Conservation (phyloP, 495 filamentous ascomycete species). For the Hypoxylon intermedium region DNA sequence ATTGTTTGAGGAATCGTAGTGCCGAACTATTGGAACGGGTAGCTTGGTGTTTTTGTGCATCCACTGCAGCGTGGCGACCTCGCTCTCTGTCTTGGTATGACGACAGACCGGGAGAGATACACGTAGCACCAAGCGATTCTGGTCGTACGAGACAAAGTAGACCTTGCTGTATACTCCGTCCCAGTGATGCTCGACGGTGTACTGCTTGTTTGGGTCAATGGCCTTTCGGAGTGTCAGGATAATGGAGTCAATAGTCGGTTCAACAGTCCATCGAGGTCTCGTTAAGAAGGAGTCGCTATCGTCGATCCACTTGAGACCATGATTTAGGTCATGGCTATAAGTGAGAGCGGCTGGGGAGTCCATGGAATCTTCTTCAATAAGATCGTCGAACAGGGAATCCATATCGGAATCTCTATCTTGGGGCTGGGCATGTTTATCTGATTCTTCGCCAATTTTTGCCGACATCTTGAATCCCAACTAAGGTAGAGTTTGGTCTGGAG, state of each 20-base stretch:
- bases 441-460: no score
- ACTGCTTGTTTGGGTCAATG: constrained; percentile 14
- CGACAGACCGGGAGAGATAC: constrained; percentile 63
- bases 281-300: not conserved
- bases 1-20: constrained; percentile 52
- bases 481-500: no score
- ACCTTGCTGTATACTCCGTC: constrained; percentile 47
- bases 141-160: constrained; percentile 43
- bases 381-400: constrained; percentile 28
- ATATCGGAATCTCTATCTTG: no score
- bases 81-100: constrained; percentile 58
- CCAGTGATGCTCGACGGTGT: constrained; percentile 18
- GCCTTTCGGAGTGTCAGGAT: constrained; percentile 16
- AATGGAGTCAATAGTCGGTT: constrained; percentile 32
- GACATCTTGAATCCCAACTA: no score
- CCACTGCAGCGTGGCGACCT: constrained; percentile 62
- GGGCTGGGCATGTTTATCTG: no score
- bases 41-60: constrained; percentile 54
- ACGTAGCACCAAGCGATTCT: constrained; percentile 54
- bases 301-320: constrained; percentile 29
- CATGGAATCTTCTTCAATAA: no score
- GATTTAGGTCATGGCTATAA: constrained; percentile 2
- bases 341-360: not conserved
- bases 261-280: constrained; percentile 31
- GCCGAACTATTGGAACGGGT: constrained; percentile 59